These are phyloP conservation scores for Exsudoporus frostii DNA, from an alignment of 768 basidiomycete genomes.

Conservation along the genomic window DNA sequence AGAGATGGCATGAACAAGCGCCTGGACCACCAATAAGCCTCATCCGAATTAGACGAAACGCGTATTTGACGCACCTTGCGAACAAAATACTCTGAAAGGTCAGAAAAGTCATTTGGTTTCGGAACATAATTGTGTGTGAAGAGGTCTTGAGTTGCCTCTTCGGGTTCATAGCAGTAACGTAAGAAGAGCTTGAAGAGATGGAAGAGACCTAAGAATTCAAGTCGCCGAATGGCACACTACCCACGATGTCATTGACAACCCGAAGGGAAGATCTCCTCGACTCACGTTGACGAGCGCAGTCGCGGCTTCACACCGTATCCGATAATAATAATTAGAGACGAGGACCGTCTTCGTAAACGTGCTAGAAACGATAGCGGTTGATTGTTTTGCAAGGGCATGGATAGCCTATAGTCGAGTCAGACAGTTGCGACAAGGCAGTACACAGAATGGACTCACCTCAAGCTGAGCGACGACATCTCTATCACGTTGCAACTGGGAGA, in stretches of 20 bases:
- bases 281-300: constrained; percentile 77
- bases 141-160: constrained; percentile 76
- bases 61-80: constrained; percentile 63
- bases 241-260: constrained; percentile 10
- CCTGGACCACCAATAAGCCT: constrained; percentile 40
- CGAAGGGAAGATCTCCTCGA: constrained; percentile 7
- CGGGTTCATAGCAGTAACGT: constrained; percentile 85
- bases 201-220: constrained; percentile 90
- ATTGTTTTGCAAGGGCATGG: constrained; percentile 75
- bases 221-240: constrained; percentile 78
- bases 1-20: constrained; percentile 77
- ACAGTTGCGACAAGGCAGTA: neutral
- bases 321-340: constrained; percentile 93
- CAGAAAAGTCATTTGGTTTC: constrained; percentile 90
- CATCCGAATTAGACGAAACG: neutral
- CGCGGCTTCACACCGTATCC: constrained; percentile 94
- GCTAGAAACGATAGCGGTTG: constrained; percentile 83
- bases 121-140: constrained; percentile 91
- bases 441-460: constrained; percentile 59
- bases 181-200: constrained; percentile 95
- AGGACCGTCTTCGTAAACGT: constrained; percentile 91
- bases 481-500: constrained; percentile 91
- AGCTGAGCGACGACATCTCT: constrained; percentile 96
- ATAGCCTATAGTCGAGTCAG: constrained; percentile 68
- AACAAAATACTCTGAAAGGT: constrained; percentile 90